A percentile compares a stretch with the other conserved stretches of the same genome.
Evolutionary conservation across 1,284 basidiomycete species (phyloP).

Genomic region (Ceratobasidium sp.): DNA sequence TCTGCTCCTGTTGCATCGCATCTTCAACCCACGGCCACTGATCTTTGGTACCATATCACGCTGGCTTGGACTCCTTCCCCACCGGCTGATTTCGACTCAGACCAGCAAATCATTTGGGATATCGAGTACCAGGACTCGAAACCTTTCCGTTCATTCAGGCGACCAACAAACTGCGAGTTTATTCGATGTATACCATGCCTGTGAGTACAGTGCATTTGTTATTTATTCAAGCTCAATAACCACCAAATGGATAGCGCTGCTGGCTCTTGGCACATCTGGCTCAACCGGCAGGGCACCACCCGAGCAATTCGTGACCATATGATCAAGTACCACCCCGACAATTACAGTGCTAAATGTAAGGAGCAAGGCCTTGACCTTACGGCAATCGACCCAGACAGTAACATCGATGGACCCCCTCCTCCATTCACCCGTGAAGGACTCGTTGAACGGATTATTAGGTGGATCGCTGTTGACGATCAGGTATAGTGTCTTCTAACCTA

Average conservation of each 20-base stretch:
- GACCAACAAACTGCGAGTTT: too few relatives aligned
- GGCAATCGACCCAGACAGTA: too few relatives aligned
- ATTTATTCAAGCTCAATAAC: too few relatives aligned
- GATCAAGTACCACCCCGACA: background rate
- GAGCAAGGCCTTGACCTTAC: background rate
- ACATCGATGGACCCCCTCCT: background rate
- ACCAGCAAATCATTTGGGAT: background rate
- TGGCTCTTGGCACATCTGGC: background rate
- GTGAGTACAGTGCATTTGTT: too few relatives aligned
- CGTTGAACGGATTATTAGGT: background rate
- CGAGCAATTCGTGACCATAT: background rate
- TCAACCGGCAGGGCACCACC: background rate
- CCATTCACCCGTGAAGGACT: background rate
- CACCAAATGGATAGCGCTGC: too few relatives aligned
- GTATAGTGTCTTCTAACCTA: background rate
- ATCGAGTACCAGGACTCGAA: background rate
- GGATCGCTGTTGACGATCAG: constrained; percentile 4
- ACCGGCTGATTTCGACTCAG: background rate
- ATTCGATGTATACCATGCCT: too few relatives aligned
- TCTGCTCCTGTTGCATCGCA: background rate
- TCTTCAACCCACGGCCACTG: background rate
- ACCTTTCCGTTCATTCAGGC: background rate
- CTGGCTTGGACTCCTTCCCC: too few relatives aligned
- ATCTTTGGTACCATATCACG: constrained; percentile 6
- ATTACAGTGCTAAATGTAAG: background rate